Percentiles rank a stretch among this genome's conserved stretches.
Conservation (phyloP, 164 flowering plant species). For the Paratinospora sagittata region DNA sequence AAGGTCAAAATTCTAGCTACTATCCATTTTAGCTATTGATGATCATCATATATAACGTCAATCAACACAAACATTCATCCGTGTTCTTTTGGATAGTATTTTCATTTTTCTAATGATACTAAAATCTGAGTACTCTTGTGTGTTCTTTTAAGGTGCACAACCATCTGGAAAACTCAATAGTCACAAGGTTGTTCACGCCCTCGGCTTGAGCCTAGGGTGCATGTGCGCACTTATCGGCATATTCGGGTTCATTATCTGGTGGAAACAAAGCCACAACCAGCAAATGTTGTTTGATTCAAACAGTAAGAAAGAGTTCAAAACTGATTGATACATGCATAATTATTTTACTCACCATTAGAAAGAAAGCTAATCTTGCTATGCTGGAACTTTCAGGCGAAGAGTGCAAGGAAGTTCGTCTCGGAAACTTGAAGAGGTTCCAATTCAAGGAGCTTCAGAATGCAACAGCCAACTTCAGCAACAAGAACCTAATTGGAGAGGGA, state of each 20-base stretch:
- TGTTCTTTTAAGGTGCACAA: slow-evolving; percentile 29
- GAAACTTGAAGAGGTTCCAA: slow-evolving; percentile 17
- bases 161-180: slow-evolving; percentile 35
- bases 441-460: slow-evolving; percentile 17
- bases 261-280: slow-evolving; percentile 63
- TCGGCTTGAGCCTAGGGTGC: slow-evolving; percentile 64
- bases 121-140: background rate
- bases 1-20: background rate
- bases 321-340: background rate
- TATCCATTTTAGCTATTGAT: too few relatives aligned
- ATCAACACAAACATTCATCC: background rate
- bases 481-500: slow-evolving; percentile 16
- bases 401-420: slow-evolving; percentile 8
- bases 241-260: slow-evolving; percentile 66
- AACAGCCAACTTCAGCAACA: slow-evolving; percentile 15
- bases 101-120: background rate
- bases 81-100: background rate
- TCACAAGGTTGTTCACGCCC: slow-evolving; percentile 60
- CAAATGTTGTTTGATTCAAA: slow-evolving; percentile 64
- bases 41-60: background rate
- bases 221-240: slow-evolving; percentile 53
- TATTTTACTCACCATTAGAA: background rate
- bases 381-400: slow-evolving; percentile 6
- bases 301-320: slow-evolving; percentile 7
- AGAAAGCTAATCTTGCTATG: background rate